phyloP scores from a whole-genome alignment of 306 rosid species.

The Begonia masoniana region DNA sequence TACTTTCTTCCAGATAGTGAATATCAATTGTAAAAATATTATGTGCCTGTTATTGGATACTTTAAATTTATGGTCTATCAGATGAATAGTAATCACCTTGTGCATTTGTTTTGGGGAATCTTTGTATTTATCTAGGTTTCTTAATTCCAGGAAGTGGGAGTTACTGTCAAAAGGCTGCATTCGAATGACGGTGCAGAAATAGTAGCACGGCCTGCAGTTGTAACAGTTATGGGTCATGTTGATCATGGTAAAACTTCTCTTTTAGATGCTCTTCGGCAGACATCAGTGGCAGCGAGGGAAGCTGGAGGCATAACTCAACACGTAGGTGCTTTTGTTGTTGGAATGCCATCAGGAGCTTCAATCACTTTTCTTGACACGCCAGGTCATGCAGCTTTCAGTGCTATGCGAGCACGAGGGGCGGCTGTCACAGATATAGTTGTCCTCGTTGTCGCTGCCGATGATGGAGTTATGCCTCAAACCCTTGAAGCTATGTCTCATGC shows the following conservation, averaged over 20 bases:
- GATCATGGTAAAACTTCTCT: slow-evolving; percentile 98
- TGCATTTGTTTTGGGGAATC: background rate
- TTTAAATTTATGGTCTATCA: too few relatives aligned
- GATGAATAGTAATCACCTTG: background rate
- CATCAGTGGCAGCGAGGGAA: slow-evolving; percentile 89
- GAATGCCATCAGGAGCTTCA: slow-evolving; percentile 79
- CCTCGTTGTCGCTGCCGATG: slow-evolving; percentile 94
- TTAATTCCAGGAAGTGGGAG: slow-evolving; percentile 62
- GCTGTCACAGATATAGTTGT: slow-evolving; percentile 91
- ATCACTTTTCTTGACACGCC: slow-evolving; percentile 96
- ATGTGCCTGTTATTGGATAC: too few relatives aligned
- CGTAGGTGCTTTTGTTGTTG: slow-evolving; percentile 88
- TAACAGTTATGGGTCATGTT: slow-evolving; percentile 98
- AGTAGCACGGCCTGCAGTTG: slow-evolving; percentile 72
- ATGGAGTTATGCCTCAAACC: slow-evolving; percentile 97
- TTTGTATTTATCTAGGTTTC: background rate
- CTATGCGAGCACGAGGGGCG: slow-evolving; percentile 98
- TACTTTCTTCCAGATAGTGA: slow-evolving; percentile 22
- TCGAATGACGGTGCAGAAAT: slow-evolving; percentile 56
- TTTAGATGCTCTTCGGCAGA: slow-evolving; percentile 83
- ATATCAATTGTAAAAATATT: too few relatives aligned
- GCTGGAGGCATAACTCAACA: slow-evolving; percentile 99
- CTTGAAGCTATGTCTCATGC: slow-evolving; percentile 93
- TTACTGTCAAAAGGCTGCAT: slow-evolving; percentile 70
- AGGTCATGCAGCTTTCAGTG: slow-evolving; percentile 98